Evolutionary conservation across 208 protist genomes (phyloP).

Genomic region (Wallacemonas sp.): DNA sequence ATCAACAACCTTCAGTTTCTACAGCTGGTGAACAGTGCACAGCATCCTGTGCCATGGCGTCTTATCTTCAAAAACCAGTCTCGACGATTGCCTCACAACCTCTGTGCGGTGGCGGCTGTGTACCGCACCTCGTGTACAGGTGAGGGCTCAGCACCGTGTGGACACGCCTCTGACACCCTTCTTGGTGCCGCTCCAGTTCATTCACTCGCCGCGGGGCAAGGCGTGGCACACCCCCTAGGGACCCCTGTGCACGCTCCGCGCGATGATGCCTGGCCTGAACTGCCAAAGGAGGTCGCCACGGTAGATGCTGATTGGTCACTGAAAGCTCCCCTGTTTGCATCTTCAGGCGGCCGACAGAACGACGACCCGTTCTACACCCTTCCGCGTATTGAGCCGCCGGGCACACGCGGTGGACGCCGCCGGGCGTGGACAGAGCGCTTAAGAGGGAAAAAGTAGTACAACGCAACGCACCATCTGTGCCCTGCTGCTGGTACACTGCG

Average conservation of each 20-base stretch:
- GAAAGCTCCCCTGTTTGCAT: background rate
- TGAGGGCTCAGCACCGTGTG: no score
- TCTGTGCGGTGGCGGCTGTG: background rate
- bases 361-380: constrained; percentile 13
- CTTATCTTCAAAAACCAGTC: constrained; percentile 8
- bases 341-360: background rate
- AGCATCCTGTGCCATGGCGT: constrained; percentile 26
- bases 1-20: constrained; percentile 6
- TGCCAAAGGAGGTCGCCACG: background rate
- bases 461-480: no score
- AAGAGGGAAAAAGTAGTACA: background rate
- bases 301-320: background rate
- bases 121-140: no score
- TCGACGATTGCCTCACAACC: background rate
- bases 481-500: no score
- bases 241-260: background rate
- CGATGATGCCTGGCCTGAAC: background rate
- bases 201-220: no score
- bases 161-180: no score
- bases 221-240: no score
- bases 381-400: constrained; percentile 9
- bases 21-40: constrained; percentile 25
- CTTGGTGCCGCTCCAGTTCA: no score
- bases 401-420: background rate
- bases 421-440: constrained; percentile 8